Base-by-base conservation (phyloP, 192 early-diverging fungal genomes). In the Coemansia sp. region DNA sequence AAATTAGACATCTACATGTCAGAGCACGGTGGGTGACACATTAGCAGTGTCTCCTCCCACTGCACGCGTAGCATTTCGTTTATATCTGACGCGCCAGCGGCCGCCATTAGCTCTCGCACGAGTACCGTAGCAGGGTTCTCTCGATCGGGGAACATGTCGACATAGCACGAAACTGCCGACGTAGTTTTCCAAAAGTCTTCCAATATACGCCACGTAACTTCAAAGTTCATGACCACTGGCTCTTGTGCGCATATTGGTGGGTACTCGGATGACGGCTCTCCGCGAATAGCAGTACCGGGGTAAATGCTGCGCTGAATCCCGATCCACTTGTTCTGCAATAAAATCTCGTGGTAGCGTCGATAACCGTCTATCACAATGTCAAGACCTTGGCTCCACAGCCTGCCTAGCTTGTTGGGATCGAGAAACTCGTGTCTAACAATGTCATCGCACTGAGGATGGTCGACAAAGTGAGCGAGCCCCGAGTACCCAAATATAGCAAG, bases 401-500 rank as follows among this genome's bases (percentile, higher is more conserved):
- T 8, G 16, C 67, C 64, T 6, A 69, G 60, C 37, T 58, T 63
- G 39, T 49, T 59, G 6, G 49, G n/a, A 16, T 58, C 53, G 10
- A 55, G 19, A 26, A 21, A n/a, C 10, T 17, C 10, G n/a, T 31
- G 53, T 5, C 53, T 23, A 55, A 27, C 53, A 16, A 10, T 43
- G 27, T 74, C 56, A 29, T 73, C 59, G 31, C 71, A 75, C 56
- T 74, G 75, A 5, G 80, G 80, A 12, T 82, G 74, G 29, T 72
- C 66, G 23, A 57, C 43, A 59, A 77, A 74, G 41, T 63, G 59
- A 2, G 51, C 62, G 25, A 82, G 63, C 0, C 75, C 77, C 2
- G 65, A 60, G 61, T 78, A 83, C 1, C 76, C 67, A 55, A 83
- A 68, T 8, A 83, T 83, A 2, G 63, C 82, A 35, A 83, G 41